Evolutionary conservation across 805 yeast species (phyloP).

Genomic region (Kodamaea fukazawae): DNA sequence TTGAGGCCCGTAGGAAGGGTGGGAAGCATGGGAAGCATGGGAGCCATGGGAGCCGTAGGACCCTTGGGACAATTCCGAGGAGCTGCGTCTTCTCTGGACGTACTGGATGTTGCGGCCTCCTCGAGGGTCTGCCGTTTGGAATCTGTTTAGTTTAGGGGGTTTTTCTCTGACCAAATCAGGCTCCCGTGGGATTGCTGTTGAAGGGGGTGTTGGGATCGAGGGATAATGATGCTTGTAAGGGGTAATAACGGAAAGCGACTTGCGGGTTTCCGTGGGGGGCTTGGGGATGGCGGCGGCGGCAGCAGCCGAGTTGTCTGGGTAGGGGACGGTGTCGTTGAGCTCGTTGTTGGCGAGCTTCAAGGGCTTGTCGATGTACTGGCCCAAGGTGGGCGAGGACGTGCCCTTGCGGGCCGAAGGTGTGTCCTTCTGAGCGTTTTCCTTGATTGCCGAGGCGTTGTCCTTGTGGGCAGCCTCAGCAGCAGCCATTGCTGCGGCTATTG

Average conservation of each 20-base stretch:
- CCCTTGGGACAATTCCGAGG: not conserved
- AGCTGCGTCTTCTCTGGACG: constrained; percentile 2
- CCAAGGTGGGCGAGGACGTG: too few species aligned
- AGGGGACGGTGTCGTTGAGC: not conserved
- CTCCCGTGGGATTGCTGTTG: constrained; percentile 8
- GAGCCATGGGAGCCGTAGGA: too few species aligned
- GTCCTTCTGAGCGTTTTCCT: not conserved
- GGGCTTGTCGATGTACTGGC: too few species aligned
- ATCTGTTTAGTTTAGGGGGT: constrained; percentile 18
- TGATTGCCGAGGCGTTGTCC: not conserved
- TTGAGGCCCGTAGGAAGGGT: not conserved
- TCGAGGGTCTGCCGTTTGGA: constrained; percentile 16
- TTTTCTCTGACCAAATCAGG: not conserved
- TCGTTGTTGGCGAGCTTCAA: not conserved
- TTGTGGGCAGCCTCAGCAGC: constrained; percentile 5
- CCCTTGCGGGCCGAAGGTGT: not conserved
- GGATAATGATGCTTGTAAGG: constrained; percentile 18
- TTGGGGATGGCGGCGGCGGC: constrained; percentile 11
- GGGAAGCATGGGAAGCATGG: not conserved
- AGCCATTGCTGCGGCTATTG: constrained; percentile 4
- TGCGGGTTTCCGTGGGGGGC: constrained; percentile 14
- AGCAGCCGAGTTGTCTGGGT: not conserved
- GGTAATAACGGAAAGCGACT: constrained; percentile 20
- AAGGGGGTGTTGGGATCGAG: not conserved
- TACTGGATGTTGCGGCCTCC: not conserved